phyloP scores from a whole-genome alignment of 1,139 yeast species.

The Diutina rugosa region DNA sequence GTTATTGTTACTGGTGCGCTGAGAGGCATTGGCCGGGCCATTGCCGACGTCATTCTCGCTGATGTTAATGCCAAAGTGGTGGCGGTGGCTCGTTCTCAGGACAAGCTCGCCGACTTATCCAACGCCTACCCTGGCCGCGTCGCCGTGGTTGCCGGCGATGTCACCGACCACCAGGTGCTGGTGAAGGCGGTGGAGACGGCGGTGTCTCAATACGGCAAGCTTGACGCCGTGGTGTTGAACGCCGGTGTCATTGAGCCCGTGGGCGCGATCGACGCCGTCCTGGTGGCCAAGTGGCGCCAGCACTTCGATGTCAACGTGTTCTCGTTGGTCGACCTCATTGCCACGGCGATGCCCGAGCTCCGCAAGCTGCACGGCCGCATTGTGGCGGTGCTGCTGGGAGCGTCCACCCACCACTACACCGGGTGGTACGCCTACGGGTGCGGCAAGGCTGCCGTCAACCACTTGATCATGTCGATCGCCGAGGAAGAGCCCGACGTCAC shows the following conservation, averaged over 20 bases:
- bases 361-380: conserved; percentile 45
- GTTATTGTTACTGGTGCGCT: conserved; percentile 62
- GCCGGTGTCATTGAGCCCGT: conserved; percentile 89
- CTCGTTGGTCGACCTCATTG: conserved; percentile 54
- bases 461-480: conserved; percentile 52
- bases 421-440: conserved; percentile 91
- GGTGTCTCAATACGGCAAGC: conserved; percentile 37
- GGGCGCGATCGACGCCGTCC: conserved; percentile 34
- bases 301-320: conserved; percentile 72
- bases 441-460: conserved; percentile 82
- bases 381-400: conserved; percentile 79
- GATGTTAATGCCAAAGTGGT: conserved; percentile 27
- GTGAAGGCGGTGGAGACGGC: conserved; percentile 34
- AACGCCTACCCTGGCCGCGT: conserved; percentile 38
- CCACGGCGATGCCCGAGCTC: conserved; percentile 45
- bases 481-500: conserved; percentile 49
- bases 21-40: conserved; percentile 57
- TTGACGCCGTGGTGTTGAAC: conserved; percentile 67
- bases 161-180: conserved; percentile 30
- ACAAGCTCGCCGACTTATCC: conserved; percentile 30
- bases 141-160: conserved; percentile 54
- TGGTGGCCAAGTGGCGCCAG: conserved; percentile 44
- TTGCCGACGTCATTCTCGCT: conserved; percentile 40
- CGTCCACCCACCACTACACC: conserved; percentile 43
- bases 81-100: conserved; percentile 60